These are phyloP conservation scores for Nicotiana benthamiana DNA, from an alignment of 257 asterid genomes.

Conservation along the genomic window DNA sequence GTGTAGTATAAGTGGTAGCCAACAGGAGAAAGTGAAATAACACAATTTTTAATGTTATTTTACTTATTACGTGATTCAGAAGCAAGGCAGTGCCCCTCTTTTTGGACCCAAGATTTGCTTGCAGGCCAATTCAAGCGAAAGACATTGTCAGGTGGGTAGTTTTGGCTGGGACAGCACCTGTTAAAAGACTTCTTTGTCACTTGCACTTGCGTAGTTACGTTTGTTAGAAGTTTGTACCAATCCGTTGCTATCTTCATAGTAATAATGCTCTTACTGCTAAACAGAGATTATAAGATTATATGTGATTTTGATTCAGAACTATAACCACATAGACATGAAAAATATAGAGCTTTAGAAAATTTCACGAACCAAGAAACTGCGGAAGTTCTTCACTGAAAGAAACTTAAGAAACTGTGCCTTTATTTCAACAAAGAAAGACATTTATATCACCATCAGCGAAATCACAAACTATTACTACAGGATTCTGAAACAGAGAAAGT, in stretches of 20 bases:
- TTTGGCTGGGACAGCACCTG: constrained; percentile 33
- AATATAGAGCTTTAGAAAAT: background rate
- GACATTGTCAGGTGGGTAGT: constrained; percentile 35
- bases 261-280: too few species aligned
- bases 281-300: too few species aligned
- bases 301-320: background rate
- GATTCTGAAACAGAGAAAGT: background rate
- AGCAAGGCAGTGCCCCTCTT: constrained; percentile 57
- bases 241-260: too few species aligned
- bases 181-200: constrained; percentile 12
- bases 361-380: background rate
- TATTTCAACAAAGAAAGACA: background rate
- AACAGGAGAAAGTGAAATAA: constrained; percentile 74
- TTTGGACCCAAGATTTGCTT: constrained; percentile 50
- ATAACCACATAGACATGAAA: background rate
- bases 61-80: constrained; percentile 74
- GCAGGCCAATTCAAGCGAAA: constrained; percentile 18
- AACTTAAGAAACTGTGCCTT: background rate
- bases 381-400: background rate
- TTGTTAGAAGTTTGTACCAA: too few species aligned
- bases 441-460: background rate
- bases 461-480: background rate
- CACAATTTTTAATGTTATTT: constrained; percentile 86
- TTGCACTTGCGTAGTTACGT: too few species aligned
- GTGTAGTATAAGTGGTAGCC: constrained; percentile 45